phyloP scores from a whole-genome alignment of 83 land plant species.

The Thuja plicata region DNA sequence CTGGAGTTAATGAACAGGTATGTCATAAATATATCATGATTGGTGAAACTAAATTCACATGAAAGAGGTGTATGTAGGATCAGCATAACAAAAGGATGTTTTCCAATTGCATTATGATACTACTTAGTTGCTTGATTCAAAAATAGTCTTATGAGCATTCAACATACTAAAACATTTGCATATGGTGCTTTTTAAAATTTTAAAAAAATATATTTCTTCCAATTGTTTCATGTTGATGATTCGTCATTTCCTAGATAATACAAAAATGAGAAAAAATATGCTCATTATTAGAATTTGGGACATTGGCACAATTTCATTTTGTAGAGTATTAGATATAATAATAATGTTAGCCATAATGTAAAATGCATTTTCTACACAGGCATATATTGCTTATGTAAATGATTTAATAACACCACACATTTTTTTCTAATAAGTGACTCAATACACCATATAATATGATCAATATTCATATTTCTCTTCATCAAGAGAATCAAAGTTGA shows the following conservation, averaged over 20 bases:
- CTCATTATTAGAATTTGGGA: not conserved
- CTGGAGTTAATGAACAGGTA: constrained; percentile 11
- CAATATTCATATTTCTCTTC: too few relatives aligned
- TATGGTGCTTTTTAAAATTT: not conserved
- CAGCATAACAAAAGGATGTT: not conserved
- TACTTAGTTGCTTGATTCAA: not conserved
- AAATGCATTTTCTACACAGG: not conserved
- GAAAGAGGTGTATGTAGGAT: not conserved
- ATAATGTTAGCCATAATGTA: not conserved
- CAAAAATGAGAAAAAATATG: not conserved
- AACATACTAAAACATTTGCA: not conserved
- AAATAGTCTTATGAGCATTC: not conserved
- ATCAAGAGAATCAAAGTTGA: too few relatives aligned
- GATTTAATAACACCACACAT: too few relatives aligned
- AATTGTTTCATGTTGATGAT: not conserved
- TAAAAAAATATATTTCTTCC: not conserved
- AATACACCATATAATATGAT: too few relatives aligned
- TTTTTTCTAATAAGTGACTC: too few relatives aligned
- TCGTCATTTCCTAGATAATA: not conserved
- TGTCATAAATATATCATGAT: not conserved
- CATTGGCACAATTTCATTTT: not conserved
- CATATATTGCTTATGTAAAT: too few relatives aligned
- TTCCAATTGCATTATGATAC: not conserved
- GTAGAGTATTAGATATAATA: not conserved
- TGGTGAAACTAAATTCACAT: not conserved